Evolutionary conservation across 768 basidiomycete genomes (phyloP).

Genomic region (Amanita exitialis): DNA sequence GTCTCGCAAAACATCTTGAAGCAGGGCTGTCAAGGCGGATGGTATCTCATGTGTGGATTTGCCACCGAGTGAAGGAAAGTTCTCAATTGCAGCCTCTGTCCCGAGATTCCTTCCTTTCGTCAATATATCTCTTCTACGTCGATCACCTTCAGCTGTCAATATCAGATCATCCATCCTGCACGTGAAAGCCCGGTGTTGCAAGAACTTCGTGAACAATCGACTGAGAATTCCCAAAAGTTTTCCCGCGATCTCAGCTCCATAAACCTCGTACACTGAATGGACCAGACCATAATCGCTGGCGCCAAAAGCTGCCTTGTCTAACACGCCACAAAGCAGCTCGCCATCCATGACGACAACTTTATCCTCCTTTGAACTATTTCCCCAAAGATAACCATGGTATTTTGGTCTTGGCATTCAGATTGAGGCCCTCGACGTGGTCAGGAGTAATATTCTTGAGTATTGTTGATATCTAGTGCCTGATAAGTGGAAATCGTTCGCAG

Average conservation of each 20-base stretch:
- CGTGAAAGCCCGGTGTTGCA: slow-evolving; percentile 95
- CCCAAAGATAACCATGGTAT: slow-evolving; percentile 85
- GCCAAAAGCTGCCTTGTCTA: slow-evolving; percentile 97
- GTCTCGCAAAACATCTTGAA: slow-evolving; percentile 90
- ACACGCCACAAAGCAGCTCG: slow-evolving; percentile 84
- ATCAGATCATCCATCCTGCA: slow-evolving; percentile 98
- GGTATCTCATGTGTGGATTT: slow-evolving; percentile 45
- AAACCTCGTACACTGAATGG: slow-evolving; percentile 94
- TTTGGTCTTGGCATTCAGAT: slow-evolving; percentile 80
- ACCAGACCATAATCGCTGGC: slow-evolving; percentile 94
- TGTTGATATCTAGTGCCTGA: slow-evolving; percentile 75
- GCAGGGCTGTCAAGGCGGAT: slow-evolving; percentile 47
- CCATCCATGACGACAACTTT: slow-evolving; percentile 88
- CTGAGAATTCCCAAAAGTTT: slow-evolving; percentile 88
- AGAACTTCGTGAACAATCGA: slow-evolving; percentile 91
- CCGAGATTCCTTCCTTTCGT: slow-evolving; percentile 62
- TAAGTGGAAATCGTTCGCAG: not conserved
- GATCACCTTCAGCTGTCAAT: slow-evolving; percentile 76
- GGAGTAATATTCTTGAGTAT: slow-evolving; percentile 90
- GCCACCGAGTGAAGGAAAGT: slow-evolving; percentile 66
- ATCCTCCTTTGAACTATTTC: slow-evolving; percentile 70
- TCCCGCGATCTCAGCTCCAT: slow-evolving; percentile 83
- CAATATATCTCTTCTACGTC: slow-evolving; percentile 56
- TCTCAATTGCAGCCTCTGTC: slow-evolving; percentile 81
- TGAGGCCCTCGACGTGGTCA: slow-evolving; percentile 64